Percentiles rank a stretch among this genome's conserved stretches.
Conservation (phyloP, 257 asterid genomes). For the Haberlea rhodopensis region DNA sequence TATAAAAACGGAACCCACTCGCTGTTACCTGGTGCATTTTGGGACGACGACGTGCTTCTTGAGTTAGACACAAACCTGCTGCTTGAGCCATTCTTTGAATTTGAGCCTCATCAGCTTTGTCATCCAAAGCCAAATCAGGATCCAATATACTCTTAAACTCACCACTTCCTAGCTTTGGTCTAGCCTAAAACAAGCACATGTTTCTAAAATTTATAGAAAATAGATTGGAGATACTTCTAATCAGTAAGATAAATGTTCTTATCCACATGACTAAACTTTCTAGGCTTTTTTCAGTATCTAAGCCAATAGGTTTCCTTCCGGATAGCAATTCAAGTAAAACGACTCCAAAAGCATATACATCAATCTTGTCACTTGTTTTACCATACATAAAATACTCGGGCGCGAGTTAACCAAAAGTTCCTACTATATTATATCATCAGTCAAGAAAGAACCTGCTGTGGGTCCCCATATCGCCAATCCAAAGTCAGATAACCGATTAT, state of each 20-base stretch:
- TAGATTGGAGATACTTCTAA: not conserved
- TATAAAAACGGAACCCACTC: not conserved
- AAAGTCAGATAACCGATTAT: conserved; percentile 67
- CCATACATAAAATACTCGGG: conserved; percentile 99
- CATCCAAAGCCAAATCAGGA: conserved; percentile 41
- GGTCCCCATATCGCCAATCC: conserved; percentile 96
- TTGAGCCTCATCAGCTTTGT: conserved; percentile 43
- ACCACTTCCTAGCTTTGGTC: conserved; percentile 59
- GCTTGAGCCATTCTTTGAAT: conserved; percentile 70
- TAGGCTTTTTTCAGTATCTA: conserved; percentile 59
- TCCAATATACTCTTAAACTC: conserved; percentile 63
- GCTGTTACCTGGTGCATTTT: conserved; percentile 57
- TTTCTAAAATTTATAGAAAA: conserved; percentile 8
- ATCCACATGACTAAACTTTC: conserved; percentile 95
- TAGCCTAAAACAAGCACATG: conserved; percentile 47
- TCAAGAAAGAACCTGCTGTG: conserved; percentile 50
- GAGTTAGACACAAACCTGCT: conserved; percentile 75
- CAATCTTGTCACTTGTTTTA: conserved; percentile 87
- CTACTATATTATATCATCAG: conserved; percentile 79
- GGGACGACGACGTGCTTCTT: conserved; percentile 84
- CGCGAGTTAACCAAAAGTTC: conserved; percentile 97
- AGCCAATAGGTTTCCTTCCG: conserved; percentile 78
- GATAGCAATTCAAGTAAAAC: conserved; percentile 85
- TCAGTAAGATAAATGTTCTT: conserved; percentile 32
- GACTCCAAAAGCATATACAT: conserved; percentile 92